Conservation (phyloP, 1,284 basidiomycete genomes). For the Pterulicium gracile region DNA sequence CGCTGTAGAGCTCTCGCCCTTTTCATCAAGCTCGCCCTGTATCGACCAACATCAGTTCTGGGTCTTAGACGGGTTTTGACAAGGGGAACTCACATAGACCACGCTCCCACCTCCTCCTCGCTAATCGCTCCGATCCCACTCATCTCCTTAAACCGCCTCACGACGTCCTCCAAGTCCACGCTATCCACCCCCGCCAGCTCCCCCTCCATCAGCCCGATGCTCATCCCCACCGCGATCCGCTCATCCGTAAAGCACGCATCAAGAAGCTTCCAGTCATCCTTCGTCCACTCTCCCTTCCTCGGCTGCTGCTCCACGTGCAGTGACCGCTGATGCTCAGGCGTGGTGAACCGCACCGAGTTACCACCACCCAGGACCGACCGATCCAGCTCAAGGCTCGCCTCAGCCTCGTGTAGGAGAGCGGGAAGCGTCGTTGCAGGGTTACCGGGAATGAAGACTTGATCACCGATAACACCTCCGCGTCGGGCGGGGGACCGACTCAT, state of each 20-base stretch:
- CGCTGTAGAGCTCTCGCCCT: constrained; percentile 46
- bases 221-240: constrained; percentile 33
- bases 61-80: constrained; percentile 6
- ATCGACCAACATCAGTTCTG: constrained; percentile 3
- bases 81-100: constrained; percentile 3
- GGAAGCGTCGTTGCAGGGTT: constrained; percentile 41
- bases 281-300: constrained; percentile 41
- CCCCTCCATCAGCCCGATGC: constrained; percentile 18
- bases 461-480: constrained; percentile 35
- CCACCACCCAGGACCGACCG: background rate
- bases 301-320: background rate
- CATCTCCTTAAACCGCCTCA: constrained; percentile 38
- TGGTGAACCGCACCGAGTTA: background rate
- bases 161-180: constrained; percentile 41
- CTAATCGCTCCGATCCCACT: background rate
- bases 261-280: constrained; percentile 63
- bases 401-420: constrained; percentile 47
- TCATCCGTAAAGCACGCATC: constrained; percentile 70
- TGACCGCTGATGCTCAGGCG: background rate
- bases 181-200: constrained; percentile 36
- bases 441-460: constrained; percentile 42
- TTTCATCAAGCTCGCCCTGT: constrained; percentile 41
- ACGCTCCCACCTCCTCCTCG: constrained; percentile 46
- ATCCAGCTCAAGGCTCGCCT: constrained; percentile 30
- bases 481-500: constrained; percentile 7